These are phyloP conservation scores for Trypanosomatidae sp. DNA, from an alignment of 208 protist genomes.

Conservation along the genomic window DNA sequence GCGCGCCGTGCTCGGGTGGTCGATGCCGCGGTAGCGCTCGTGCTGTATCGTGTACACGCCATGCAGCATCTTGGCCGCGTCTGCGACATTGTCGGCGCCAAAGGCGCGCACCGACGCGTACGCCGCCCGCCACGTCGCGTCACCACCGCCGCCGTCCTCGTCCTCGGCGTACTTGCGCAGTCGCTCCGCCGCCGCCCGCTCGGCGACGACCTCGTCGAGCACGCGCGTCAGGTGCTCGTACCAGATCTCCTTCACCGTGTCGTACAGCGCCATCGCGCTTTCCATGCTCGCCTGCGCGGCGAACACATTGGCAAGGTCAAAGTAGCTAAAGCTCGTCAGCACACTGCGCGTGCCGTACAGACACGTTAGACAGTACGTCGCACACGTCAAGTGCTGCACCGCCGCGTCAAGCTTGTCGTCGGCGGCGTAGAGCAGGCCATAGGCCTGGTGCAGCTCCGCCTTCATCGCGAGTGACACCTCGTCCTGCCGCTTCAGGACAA, in stretches of 20 bases:
- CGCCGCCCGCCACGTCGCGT: slow-evolving; percentile 16
- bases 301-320: slow-evolving; percentile 86
- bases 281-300: slow-evolving; percentile 78
- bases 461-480: slow-evolving; percentile 38
- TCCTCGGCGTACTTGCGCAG: slow-evolving; percentile 62
- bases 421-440: slow-evolving; percentile 76
- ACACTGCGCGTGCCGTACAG: slow-evolving; percentile 67
- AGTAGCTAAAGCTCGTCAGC: slow-evolving; percentile 83
- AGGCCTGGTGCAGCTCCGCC: slow-evolving; percentile 82
- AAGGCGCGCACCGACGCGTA: slow-evolving; percentile 56
- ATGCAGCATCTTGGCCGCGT: slow-evolving; percentile 79
- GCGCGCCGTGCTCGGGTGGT: slow-evolving; percentile 51
- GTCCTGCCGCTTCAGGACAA: slow-evolving; percentile 51
- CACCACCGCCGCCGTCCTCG: slow-evolving; percentile 13
- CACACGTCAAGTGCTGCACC: slow-evolving; percentile 66
- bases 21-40: slow-evolving; percentile 43
- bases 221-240: slow-evolving; percentile 25
- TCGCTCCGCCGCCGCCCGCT: slow-evolving; percentile 25
- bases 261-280: slow-evolving; percentile 78
- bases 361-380: slow-evolving; percentile 77
- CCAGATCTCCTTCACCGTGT: slow-evolving; percentile 82
- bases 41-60: slow-evolving; percentile 74
- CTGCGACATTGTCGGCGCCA: slow-evolving; percentile 63
- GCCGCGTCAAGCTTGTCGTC: slow-evolving; percentile 74
- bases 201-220: slow-evolving; percentile 41